Percentiles rank a stretch among this genome's conserved stretches.
phyloP scores from a whole-genome alignment of 1,139 yeast species.

The Suhomyces panamericanus region DNA sequence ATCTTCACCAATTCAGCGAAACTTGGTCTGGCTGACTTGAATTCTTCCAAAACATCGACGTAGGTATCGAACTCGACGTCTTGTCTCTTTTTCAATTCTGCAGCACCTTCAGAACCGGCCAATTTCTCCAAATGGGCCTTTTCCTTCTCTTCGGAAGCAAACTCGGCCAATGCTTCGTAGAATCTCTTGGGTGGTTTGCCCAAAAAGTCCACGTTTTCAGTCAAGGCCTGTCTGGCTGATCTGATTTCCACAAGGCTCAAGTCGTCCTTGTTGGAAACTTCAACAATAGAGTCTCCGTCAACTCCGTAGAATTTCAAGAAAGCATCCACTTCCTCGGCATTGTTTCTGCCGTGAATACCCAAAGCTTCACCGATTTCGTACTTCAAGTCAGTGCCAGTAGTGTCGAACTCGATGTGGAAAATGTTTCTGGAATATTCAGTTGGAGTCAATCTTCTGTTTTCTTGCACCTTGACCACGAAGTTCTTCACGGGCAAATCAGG shows the following conservation, averaged over 20 bases:
- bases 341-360: conserved; percentile 92
- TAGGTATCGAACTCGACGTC: conserved; percentile 82
- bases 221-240: conserved; percentile 77
- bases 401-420: conserved; percentile 94
- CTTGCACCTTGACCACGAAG: conserved; percentile 86
- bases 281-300: conserved; percentile 65
- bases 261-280: conserved; percentile 71
- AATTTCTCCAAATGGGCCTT: conserved; percentile 60
- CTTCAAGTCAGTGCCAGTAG: conserved; percentile 84
- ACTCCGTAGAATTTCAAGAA: conserved; percentile 75
- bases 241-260: conserved; percentile 61
- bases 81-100: conserved; percentile 78
- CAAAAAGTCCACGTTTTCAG: conserved; percentile 80
- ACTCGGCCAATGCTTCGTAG: conserved; percentile 77
- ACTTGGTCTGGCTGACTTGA: conserved; percentile 81
- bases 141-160: conserved; percentile 70
- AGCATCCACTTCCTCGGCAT: conserved; percentile 58
- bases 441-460: conserved; percentile 93
- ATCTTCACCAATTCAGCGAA: conserved; percentile 68
- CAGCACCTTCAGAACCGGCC: conserved; percentile 81
- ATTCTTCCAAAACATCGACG: conserved; percentile 78
- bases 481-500: conserved; percentile 90
- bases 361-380: conserved; percentile 96
- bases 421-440: conserved; percentile 87
- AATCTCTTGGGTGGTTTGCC: conserved; percentile 97